Conservation (phyloP, 352 stramenopile species). For the Globisporangium irregulare region DNA sequence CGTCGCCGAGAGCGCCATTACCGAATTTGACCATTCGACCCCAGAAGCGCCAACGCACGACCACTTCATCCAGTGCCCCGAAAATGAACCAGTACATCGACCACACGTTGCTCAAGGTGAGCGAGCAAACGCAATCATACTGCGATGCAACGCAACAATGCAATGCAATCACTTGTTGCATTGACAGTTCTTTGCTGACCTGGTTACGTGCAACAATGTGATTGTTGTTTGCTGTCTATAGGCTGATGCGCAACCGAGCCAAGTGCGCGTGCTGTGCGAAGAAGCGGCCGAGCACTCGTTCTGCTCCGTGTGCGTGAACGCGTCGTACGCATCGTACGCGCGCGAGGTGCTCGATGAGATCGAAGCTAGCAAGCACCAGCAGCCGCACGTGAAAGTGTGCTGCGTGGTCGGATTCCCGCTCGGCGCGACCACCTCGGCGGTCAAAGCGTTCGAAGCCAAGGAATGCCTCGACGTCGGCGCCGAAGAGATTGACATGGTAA, state of each 20-base stretch:
- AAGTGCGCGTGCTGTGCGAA: conserved; percentile 65
- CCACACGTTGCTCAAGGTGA: conserved; percentile 81
- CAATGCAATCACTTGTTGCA: not conserved
- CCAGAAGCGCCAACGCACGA: conserved; percentile 10
- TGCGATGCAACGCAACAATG: not conserved
- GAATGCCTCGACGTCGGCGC: conserved; percentile 64
- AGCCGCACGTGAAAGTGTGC: conserved; percentile 70
- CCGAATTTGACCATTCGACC: conserved; percentile 10
- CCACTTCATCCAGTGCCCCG: not conserved
- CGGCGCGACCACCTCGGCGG: conserved; percentile 46
- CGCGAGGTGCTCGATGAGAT: conserved; percentile 59
- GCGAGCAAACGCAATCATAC: not conserved
- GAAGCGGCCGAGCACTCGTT: conserved; percentile 72
- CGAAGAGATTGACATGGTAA: conserved; percentile 89
- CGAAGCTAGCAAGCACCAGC: conserved; percentile 25
- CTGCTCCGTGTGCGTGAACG: conserved; percentile 82
- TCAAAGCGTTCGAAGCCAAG: conserved; percentile 74
- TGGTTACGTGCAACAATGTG: conserved; percentile 4
- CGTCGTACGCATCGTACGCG: conserved; percentile 56
- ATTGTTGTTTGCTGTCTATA: conserved; percentile 16
- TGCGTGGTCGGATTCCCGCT: conserved; percentile 82
- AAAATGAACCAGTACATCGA: conserved; percentile 68
- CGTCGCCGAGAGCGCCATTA: conserved; percentile 8
- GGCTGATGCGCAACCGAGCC: conserved; percentile 58
- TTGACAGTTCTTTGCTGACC: not conserved